Percentiles rank a stretch among this genome's conserved stretches.
Conservation (phyloP, 768 basidiomycete genomes). For the Suillus decipiens region DNA sequence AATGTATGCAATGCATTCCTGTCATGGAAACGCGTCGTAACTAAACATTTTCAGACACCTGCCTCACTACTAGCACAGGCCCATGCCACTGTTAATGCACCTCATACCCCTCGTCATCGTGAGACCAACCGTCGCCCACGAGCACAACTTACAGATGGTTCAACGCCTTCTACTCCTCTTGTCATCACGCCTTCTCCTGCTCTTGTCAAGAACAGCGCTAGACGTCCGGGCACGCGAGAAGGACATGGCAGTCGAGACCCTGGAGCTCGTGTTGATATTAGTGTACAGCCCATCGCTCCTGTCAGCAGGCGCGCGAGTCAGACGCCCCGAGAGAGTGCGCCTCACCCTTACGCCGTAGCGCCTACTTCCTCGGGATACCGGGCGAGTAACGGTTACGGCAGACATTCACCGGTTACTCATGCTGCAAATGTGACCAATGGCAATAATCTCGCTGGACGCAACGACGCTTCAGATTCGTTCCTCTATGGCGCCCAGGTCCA, state of each 20-base stretch:
- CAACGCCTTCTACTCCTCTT: slow-evolving; percentile 56
- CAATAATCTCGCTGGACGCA: slow-evolving; percentile 40
- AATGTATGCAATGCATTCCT: slow-evolving; percentile 53
- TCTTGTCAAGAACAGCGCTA: slow-evolving; percentile 59
- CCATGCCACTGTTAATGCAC: slow-evolving; percentile 55
- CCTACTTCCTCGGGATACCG: slow-evolving; percentile 61
- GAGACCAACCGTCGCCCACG: slow-evolving; percentile 60
- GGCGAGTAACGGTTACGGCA: slow-evolving; percentile 50
- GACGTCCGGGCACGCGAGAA: slow-evolving; percentile 48
- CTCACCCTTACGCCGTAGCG: slow-evolving; percentile 75
- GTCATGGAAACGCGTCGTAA: slow-evolving; percentile 10
- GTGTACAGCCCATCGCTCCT: slow-evolving; percentile 69
- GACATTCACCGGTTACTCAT: slow-evolving; percentile 49
- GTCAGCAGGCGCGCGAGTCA: slow-evolving; percentile 70
- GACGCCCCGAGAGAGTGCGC: slow-evolving; percentile 50
- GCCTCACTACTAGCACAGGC: slow-evolving; percentile 48
- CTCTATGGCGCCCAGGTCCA: slow-evolving; percentile 56
- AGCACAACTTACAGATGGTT: slow-evolving; percentile 56
- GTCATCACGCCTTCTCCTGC: slow-evolving; percentile 67
- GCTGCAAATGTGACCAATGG: slow-evolving; percentile 39
- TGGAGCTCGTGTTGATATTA: slow-evolving; percentile 43
- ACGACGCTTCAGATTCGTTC: slow-evolving; percentile 68
- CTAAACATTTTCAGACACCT: slow-evolving; percentile 36
- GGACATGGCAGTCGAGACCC: slow-evolving; percentile 53
- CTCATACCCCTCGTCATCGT: slow-evolving; percentile 54